phyloP scores from a whole-genome alignment of 1,284 basidiomycete genomes.

The Ustilago cynodontis region DNA sequence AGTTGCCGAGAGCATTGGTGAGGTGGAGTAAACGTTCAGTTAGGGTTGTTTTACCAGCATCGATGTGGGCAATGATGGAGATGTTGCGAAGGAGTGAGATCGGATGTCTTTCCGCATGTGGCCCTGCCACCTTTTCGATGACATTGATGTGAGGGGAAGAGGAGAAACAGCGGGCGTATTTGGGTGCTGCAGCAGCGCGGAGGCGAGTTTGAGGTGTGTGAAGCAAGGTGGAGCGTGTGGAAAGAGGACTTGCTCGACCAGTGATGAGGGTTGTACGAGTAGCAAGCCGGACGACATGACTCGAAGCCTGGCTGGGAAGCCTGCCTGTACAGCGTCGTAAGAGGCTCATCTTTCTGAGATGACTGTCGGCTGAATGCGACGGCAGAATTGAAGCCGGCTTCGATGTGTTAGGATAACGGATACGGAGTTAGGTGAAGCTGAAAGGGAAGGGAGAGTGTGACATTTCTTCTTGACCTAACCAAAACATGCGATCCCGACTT shows the following conservation, averaged over 20 bases:
- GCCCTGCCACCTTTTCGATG: background rate
- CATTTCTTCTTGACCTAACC: constrained; percentile 14
- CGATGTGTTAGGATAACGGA: background rate
- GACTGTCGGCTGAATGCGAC: too few species aligned
- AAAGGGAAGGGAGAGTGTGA: background rate
- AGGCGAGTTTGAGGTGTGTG: too few species aligned
- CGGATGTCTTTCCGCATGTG: constrained; percentile 39
- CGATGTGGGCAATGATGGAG: constrained; percentile 69
- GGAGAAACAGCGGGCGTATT: constrained; percentile 5
- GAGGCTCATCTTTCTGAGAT: constrained; percentile 9
- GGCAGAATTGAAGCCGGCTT: too few species aligned
- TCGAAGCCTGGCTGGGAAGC: background rate
- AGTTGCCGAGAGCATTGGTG: constrained; percentile 77
- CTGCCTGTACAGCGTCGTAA: constrained; percentile 7
- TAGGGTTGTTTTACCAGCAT: constrained; percentile 90
- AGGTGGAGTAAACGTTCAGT: constrained; percentile 86
- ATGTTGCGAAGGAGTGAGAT: constrained; percentile 52
- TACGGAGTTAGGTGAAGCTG: background rate
- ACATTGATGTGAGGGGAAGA: background rate
- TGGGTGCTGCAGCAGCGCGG: too few species aligned
- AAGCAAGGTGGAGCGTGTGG: background rate
- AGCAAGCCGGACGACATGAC: background rate
- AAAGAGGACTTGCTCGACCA: background rate
- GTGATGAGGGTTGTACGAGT: background rate
- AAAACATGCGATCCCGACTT: constrained; percentile 29